These are phyloP conservation scores for Colletotrichum nymphaeae DNA, from an alignment of 2,329 filamentous ascomycete genomes.

Conservation along the genomic window DNA sequence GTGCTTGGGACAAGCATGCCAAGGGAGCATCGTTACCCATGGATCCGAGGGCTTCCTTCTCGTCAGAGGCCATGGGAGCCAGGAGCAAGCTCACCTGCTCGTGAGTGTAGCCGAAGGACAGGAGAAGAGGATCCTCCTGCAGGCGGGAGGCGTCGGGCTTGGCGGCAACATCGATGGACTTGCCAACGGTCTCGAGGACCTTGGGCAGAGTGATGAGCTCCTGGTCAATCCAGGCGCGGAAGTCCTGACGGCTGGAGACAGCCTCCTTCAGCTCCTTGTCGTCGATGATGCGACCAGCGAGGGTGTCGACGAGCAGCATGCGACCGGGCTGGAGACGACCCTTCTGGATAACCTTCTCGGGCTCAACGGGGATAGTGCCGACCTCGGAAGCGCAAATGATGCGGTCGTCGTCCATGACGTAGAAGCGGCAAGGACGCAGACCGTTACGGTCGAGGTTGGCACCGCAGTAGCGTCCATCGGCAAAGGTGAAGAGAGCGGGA, in stretches of 20 bases:
- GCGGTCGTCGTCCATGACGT: conserved; percentile 94
- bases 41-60: conserved; percentile 95
- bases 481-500: conserved; percentile 95
- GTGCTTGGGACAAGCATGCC: conserved; percentile 89
- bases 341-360: conserved; percentile 91
- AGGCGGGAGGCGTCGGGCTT: conserved; percentile 77
- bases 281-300: conserved; percentile 90
- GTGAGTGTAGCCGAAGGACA: conserved; percentile 92
- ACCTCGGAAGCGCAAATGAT: conserved; percentile 98
- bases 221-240: conserved; percentile 87
- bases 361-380: conserved; percentile 90
- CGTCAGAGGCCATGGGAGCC: conserved; percentile 95
- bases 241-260: conserved; percentile 88
- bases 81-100: conserved; percentile 94
- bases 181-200: conserved; percentile 72
- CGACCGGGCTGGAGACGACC: conserved; percentile 93
- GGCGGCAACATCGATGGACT: conserved; percentile 70
- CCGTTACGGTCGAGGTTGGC: conserved; percentile 97
- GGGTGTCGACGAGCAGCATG: conserved; percentile 95
- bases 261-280: conserved; percentile 91
- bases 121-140: conserved; percentile 86
- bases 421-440: conserved; percentile 94
- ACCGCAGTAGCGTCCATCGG: conserved; percentile 95
- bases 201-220: conserved; percentile 85
- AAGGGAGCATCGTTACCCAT: conserved; percentile 98